Conservation (phyloP, 1,284 basidiomycete genomes). For the Meira miltonrushii region DNA sequence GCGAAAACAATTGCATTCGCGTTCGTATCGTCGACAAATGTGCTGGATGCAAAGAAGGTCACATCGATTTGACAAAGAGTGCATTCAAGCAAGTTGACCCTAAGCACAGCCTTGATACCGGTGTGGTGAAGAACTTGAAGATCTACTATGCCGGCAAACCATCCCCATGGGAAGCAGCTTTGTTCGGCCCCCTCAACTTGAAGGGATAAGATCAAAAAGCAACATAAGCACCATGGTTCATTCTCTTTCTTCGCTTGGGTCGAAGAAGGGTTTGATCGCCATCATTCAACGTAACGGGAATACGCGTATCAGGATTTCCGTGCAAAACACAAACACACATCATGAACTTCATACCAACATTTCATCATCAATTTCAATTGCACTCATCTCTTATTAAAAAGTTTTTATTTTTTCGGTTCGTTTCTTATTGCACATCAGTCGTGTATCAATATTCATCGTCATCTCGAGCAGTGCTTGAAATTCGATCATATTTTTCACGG, state of each 20-base stretch:
- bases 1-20: constrained; percentile 25
- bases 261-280: no score
- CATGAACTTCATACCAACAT: no score
- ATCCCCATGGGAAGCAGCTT: constrained; percentile 37
- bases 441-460: no score
- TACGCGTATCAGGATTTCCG: no score
- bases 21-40: constrained; percentile 49
- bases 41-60: constrained; percentile 36
- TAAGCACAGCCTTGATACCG: constrained; percentile 34
- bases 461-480: no score
- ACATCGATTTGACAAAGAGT: constrained; percentile 45
- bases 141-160: constrained; percentile 31
- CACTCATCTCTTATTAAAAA: no score
- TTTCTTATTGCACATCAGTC: no score
- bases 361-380: no score
- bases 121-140: constrained; percentile 33
- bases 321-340: no score
- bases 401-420: no score
- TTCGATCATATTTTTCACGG: no score
- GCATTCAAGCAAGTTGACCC: constrained; percentile 43
- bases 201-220: constrained; percentile 5
- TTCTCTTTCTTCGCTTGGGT: background rate
- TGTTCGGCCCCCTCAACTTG: constrained; percentile 39
- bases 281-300: no score
- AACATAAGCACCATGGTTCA: background rate